A percentile compares a stretch with the other conserved stretches of the same genome.
Evolutionary conservation across 106 monocot genomes (phyloP).

Genomic region (Iris macrosiphon): DNA sequence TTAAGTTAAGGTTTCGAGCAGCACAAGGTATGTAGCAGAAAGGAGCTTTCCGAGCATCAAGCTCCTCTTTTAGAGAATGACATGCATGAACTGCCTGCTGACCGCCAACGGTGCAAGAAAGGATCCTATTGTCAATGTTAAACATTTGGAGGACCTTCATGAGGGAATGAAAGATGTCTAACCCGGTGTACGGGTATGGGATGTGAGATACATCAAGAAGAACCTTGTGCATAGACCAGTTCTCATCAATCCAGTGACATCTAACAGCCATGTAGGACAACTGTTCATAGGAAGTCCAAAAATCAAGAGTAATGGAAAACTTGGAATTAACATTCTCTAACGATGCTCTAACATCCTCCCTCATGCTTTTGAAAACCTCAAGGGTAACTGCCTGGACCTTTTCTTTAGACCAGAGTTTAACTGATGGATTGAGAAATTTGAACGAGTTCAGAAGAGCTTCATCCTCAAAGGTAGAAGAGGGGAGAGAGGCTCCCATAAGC

Average conservation of each 20-base stretch:
- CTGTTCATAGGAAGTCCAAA: constrained; percentile 85
- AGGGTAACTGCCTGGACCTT: constrained; percentile 35
- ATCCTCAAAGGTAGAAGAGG: constrained; percentile 52
- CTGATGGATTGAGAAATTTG: constrained; percentile 58
- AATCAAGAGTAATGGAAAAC: constrained; percentile 67
- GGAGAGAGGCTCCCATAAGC: constrained; percentile 43
- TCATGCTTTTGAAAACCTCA: constrained; percentile 64
- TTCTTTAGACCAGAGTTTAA: constrained; percentile 64
- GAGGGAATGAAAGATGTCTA: constrained; percentile 50
- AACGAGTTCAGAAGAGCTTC: constrained; percentile 30
- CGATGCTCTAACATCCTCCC: constrained; percentile 57
- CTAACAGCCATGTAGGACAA: constrained; percentile 64
- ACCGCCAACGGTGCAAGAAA: constrained; percentile 74
- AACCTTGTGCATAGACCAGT: constrained; percentile 62
- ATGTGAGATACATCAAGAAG: constrained; percentile 71
- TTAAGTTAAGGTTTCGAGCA: constrained; percentile 56
- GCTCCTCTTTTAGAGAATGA: constrained; percentile 57
- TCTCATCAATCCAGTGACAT: constrained; percentile 80
- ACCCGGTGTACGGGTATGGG: constrained; percentile 49
- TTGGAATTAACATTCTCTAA: constrained; percentile 51
- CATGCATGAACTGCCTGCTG: constrained; percentile 62
- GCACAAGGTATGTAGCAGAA: constrained; percentile 82
- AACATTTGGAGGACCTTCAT: constrained; percentile 39
- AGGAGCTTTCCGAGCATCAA: constrained; percentile 43
- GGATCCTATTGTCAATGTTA: constrained; percentile 54